Base-by-base conservation (phyloP, 176 grass and related monocot genomes). In the Oryza punctata region DNA sequence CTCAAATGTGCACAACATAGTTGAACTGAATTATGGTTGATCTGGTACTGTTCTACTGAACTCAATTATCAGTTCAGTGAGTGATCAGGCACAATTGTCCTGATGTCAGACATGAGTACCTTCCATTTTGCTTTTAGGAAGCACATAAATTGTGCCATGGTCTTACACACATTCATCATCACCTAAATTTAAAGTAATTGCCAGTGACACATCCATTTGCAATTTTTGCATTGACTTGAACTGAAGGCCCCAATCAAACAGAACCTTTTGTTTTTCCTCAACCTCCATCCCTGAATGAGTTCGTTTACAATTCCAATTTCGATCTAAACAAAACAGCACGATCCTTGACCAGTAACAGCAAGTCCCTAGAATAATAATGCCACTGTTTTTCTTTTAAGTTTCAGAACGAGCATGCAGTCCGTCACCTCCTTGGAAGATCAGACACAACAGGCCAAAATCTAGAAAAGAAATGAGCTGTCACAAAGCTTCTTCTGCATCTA, bases 351-450 rank as follows among this genome's bases (percentile, higher is more conserved):
- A 65, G 32, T 27, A 74, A 73, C 49, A 60, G n/a, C 7, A 73
- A 78, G 60, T 59, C 21, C 12, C 32, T 65, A 65, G 24, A 88
- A 72, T 52, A 88, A 72, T 52, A 72, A 73, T 13, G 63, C 3
- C 30, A 28, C 8, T 3, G 43, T 76, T 41, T 77, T 66, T 81
- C 50, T 84, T 84, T 81, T 60, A 49, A n/a, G 26, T 32, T 18
- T 40, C 21, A 70, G 69, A 85, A 75, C 64, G 54, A 47, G 61
- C 37, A 38, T 38, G 37, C 16, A 69, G 37, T 19, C 21, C 79
- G 38, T 66, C 35, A 18, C 26, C 64, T 80, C 70, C 63, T 84
- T 45, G 81, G 88, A 82, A 82, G 57, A 85, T 78, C 78, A 77
- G 78, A 66, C 25, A 61, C 29, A 28, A 54, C 78, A 75, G 75